A percentile compares a stretch with the other conserved stretches of the same genome.
Conservation (phyloP, 176 grass and related monocot genomes). For the Stipa capillata region DNA sequence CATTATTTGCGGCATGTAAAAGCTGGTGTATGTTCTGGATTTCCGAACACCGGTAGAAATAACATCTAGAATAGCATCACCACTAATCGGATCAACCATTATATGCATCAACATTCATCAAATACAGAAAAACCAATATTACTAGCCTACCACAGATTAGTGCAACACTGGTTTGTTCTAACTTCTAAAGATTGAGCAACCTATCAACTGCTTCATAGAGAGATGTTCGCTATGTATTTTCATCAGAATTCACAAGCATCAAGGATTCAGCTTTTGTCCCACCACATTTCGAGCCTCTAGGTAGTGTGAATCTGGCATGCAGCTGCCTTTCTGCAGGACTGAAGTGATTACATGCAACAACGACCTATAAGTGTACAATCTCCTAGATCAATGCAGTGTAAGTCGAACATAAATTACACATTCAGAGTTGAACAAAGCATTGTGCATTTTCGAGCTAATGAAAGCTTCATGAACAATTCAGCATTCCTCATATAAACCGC, state of each 20-base stretch:
- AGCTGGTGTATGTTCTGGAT: background rate
- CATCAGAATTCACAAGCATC: background rate
- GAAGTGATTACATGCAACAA: background rate
- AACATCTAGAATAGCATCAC: too few species aligned
- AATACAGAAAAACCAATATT: background rate
- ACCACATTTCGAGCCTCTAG: background rate
- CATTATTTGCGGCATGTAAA: background rate
- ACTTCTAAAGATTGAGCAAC: too few species aligned
- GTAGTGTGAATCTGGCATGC: background rate
- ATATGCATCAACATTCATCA: too few species aligned
- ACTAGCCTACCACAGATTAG: background rate
- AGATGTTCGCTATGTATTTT: too few species aligned
- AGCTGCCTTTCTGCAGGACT: background rate
- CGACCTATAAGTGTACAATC: background rate
- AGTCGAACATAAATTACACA: background rate
- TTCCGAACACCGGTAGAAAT: background rate
- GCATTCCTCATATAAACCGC: background rate
- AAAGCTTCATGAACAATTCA: background rate
- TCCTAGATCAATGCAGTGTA: background rate
- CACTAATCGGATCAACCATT: too few species aligned
- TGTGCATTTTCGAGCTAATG: background rate
- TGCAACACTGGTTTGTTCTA: background rate
- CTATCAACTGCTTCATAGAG: background rate
- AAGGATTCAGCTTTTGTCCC: background rate
- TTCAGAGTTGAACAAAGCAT: background rate